Evolutionary conservation across 2,329 filamentous ascomycete genomes (phyloP), one percentile per base, ranked within the genome.

Genomic region (Ilyonectria robusta): DNA sequence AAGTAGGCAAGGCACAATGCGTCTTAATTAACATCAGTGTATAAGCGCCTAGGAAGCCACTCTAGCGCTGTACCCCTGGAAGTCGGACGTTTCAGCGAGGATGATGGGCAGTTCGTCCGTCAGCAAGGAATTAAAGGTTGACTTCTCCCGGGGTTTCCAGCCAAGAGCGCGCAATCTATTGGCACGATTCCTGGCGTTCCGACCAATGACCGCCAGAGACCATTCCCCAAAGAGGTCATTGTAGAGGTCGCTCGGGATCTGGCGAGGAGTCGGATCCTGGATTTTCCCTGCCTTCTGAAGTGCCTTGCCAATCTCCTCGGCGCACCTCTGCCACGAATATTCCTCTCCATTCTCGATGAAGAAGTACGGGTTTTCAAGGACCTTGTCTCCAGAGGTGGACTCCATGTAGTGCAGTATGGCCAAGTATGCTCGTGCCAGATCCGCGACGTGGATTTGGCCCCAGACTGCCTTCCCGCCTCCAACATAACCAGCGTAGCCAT

Each of bases 301-400:
- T 5, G 29, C 50, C 11, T 35, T 35, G 29, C 50, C 50, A 53
- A 53, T 35, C 50, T 53, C 50, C 6, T 35, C 15, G 10, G 50
- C 50, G 29, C 29, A 35, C 5, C 15, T 35, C 29, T 33, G 17
- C 50, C 50, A 53, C 50, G 50, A 53, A 10, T 10, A 53, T 19
- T 53, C 50, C 50, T 53, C 50, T 6, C 50, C 50, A 21, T 53
- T 53, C 7, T 53, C 50, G 26, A 35, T 35, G 6, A 53, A 53
- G 15, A 35, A 53, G 15, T 53, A 53, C 17, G 50, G 50, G 50
- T 53, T 53, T 19, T 35, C 50, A n/a, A 53, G 50, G 21, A 53
- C 9, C 29, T 33, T 2, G 26, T 53, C 50, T 35, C 29, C 17
- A 35, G 50, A 53, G 29, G 50, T 53, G 4, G 29, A 35, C 5